Conservation (phyloP, 106 monocot species). For the Iris macrosiphon region DNA sequence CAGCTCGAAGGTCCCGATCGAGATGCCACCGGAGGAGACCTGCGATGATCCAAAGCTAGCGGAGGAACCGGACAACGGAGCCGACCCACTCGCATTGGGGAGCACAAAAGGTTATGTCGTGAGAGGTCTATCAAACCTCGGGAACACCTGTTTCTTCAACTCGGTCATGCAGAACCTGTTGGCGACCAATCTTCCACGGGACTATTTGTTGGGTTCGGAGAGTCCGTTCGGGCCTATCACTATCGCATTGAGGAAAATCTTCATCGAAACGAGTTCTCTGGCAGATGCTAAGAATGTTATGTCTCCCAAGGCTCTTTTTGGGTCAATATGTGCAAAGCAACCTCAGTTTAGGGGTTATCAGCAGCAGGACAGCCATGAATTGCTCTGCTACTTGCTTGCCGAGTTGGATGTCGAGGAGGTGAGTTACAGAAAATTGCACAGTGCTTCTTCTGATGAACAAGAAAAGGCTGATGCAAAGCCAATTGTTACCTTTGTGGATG, state of each 20-base stretch:
- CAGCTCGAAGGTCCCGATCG: conserved; percentile 35
- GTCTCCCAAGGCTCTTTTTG: conserved; percentile 53
- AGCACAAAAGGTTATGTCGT: conserved; percentile 31
- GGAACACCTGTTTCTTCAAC: conserved; percentile 77
- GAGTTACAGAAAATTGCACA: conserved; percentile 27
- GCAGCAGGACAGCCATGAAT: conserved; percentile 92
- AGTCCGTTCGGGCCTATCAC: conserved; percentile 51
- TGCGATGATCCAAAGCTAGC: conserved; percentile 4
- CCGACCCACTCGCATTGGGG: background rate
- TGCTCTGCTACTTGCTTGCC: conserved; percentile 70
- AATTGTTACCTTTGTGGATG: conserved; percentile 50
- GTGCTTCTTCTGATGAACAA: conserved; percentile 9
- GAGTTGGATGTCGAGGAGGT: conserved; percentile 54
- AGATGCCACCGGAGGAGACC: conserved; percentile 28
- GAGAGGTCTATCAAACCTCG: conserved; percentile 64
- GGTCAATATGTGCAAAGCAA: conserved; percentile 51
- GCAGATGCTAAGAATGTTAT: conserved; percentile 28
- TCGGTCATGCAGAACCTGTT: conserved; percentile 62
- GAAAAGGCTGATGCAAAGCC: background rate
- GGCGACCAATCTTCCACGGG: conserved; percentile 31
- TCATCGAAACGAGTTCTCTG: conserved; percentile 38
- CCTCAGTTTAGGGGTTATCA: conserved; percentile 73
- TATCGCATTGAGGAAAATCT: conserved; percentile 55
- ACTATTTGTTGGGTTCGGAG: conserved; percentile 30
- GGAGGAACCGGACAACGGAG: conserved; percentile 6